These are phyloP conservation scores for Sphaerulina vaccinii DNA, from an alignment of 2,329 filamentous ascomycete genomes.

Conservation along the genomic window DNA sequence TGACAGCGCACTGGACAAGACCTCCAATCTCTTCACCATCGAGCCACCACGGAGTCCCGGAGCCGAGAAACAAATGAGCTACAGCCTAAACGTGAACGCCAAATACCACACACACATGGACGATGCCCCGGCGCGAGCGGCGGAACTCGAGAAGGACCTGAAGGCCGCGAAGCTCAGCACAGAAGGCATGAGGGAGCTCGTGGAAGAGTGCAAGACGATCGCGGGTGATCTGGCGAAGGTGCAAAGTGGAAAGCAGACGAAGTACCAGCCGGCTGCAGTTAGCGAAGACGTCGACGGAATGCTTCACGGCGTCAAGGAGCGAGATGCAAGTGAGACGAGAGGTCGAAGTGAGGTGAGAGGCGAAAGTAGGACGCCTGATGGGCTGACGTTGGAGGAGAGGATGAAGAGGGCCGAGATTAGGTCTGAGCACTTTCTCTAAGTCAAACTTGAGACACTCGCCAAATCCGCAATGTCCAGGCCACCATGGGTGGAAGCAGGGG, in stretches of 20 bases:
- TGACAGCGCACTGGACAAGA: conserved; percentile 5
- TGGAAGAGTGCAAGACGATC: conserved; percentile 4
- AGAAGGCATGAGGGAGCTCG: not conserved
- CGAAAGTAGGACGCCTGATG: not conserved
- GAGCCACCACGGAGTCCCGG: conserved; percentile 5
- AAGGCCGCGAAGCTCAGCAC: not conserved
- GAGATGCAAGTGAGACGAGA: not conserved
- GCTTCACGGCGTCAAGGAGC: not conserved
- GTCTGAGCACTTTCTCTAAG: conserved; percentile 2
- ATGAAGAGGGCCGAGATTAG: not conserved
- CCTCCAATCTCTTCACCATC: conserved; percentile 3
- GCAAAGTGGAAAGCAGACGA: not conserved
- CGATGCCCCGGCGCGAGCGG: conserved; percentile 4
- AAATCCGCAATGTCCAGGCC: no score
- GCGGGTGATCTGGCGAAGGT: not conserved
- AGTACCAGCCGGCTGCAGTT: not conserved
- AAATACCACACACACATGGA: conserved; percentile 14
- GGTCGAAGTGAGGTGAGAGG: not conserved
- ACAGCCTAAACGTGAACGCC: conserved; percentile 8
- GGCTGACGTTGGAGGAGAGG: conserved; percentile 7
- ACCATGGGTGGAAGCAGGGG: no score
- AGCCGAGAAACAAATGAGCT: conserved; percentile 5
- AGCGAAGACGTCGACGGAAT: not conserved
- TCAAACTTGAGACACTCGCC: no score
- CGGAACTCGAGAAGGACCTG: conserved; percentile 3